Conservation (phyloP, 2,329 filamentous ascomycete genomes). For the Albophoma yamanashiensis region DNA sequence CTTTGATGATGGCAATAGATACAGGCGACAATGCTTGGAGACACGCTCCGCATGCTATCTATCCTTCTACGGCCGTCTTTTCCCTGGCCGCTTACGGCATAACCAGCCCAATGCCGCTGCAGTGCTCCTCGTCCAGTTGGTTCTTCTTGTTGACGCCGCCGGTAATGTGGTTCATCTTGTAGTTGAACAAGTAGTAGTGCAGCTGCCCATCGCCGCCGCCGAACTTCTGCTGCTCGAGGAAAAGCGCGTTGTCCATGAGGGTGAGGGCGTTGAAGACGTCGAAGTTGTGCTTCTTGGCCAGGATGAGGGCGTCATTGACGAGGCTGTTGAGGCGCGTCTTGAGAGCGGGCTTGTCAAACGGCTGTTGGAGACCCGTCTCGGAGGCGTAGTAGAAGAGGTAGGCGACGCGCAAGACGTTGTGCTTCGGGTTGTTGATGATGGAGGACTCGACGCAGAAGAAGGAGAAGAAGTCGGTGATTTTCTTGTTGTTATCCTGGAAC, state of each 20-base stretch:
- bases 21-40: not conserved
- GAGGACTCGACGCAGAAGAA: slow-evolving; percentile 95
- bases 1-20: slow-evolving; percentile 18
- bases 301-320: slow-evolving; percentile 74
- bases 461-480: slow-evolving; percentile 93
- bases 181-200: slow-evolving; percentile 98
- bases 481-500: slow-evolving; percentile 47
- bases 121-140: slow-evolving; percentile 61
- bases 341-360: slow-evolving; percentile 45
- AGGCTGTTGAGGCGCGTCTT: slow-evolving; percentile 73
- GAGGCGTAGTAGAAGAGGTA: slow-evolving; percentile 97
- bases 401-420: slow-evolving; percentile 73
- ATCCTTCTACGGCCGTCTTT: not conserved
- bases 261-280: slow-evolving; percentile 97
- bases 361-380: slow-evolving; percentile 58
- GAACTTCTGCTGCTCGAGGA: slow-evolving; percentile 90
- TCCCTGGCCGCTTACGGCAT: slow-evolving; percentile 39
- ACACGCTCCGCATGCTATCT: not conserved
- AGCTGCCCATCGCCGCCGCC: slow-evolving; percentile 88
- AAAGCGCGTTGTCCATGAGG: slow-evolving; percentile 85
- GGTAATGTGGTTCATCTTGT: slow-evolving; percentile 72
- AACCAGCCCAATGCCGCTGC: slow-evolving; percentile 84
- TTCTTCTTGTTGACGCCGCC: slow-evolving; percentile 79
- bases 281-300: slow-evolving; percentile 75
- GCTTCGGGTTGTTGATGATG: slow-evolving; percentile 71